Evolutionary conservation across 73 alveolate genomes (phyloP).

Genomic region (Symbiodinium natans): DNA sequence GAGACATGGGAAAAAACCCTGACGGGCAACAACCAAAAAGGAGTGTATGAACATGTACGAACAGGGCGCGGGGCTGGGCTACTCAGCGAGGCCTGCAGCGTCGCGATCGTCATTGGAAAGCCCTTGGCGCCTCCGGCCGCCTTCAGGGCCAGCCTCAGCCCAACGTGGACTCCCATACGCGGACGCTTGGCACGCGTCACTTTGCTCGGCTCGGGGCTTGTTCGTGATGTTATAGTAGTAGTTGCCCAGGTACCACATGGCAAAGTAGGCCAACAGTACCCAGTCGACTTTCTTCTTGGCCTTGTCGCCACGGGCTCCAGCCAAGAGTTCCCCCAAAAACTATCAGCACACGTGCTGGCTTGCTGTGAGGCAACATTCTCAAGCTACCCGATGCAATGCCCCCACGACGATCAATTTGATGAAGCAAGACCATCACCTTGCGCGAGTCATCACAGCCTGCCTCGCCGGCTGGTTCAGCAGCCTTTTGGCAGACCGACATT

Average conservation of each 20-base stretch:
- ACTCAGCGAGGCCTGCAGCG: conserved; percentile 82
- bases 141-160: conserved; percentile 49
- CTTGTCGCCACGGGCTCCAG: not conserved
- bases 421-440: no score
- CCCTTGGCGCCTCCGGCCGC: conserved; percentile 76
- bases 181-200: no score
- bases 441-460: no score
- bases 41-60: no score
- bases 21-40: no score
- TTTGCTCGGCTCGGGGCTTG: conserved; percentile 24
- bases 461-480: no score
- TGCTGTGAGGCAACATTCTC: not conserved
- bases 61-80: no score
- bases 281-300: conserved; percentile 28
- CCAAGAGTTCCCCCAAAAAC: no score
- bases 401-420: no score
- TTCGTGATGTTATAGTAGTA: conserved; percentile 93
- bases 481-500: no score
- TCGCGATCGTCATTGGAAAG: conserved; percentile 90
- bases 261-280: conserved; percentile 81
- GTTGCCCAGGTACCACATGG: conserved; percentile 91
- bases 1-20: not conserved
- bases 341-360: not conserved
- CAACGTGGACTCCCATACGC: not conserved
- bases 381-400: not conserved